Conservation (phyloP, 768 basidiomycete species). For the Pleurotus tuoliensis region DNA sequence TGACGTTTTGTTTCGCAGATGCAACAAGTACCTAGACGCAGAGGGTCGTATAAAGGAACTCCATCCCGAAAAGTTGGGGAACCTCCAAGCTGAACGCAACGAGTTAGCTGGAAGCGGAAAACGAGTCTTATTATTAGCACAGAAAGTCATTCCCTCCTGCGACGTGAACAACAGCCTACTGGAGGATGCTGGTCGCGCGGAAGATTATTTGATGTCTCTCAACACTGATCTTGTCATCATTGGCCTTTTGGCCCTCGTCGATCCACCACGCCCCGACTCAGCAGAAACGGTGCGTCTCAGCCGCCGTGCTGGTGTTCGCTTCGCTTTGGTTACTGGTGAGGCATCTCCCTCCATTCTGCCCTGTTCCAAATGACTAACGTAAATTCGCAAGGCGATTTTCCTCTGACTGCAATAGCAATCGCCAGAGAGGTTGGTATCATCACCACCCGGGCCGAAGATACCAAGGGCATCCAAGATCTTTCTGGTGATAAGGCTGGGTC, state of each 20-base stretch:
- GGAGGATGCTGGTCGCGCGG: conserved; percentile 31
- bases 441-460: conserved; percentile 25
- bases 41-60: conserved; percentile 33
- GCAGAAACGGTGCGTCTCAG: conserved; percentile 46
- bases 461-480: conserved; percentile 37
- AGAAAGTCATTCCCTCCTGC: conserved; percentile 32
- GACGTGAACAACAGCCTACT: conserved; percentile 24
- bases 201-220: conserved; percentile 38
- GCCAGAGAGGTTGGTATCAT: conserved; percentile 60
- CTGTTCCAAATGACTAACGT: background rate
- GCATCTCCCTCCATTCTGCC: background rate
- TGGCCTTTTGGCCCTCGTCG: conserved; percentile 57
- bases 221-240: conserved; percentile 47
- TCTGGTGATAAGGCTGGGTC: conserved; percentile 17
- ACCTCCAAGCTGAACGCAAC: conserved; percentile 36
- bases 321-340: conserved; percentile 59
- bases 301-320: conserved; percentile 55
- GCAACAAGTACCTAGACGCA: conserved; percentile 33
- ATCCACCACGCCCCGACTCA: conserved; percentile 56
- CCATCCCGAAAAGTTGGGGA: conserved; percentile 18
- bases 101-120: conserved; percentile 50
- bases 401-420: conserved; percentile 59
- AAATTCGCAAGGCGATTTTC: conserved; percentile 41
- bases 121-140: conserved; percentile 59
- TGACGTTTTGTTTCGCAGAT: conserved; percentile 41